Evolutionary conservation across 441 rosid species (phyloP).

Genomic region (Raphanus hybrid): DNA sequence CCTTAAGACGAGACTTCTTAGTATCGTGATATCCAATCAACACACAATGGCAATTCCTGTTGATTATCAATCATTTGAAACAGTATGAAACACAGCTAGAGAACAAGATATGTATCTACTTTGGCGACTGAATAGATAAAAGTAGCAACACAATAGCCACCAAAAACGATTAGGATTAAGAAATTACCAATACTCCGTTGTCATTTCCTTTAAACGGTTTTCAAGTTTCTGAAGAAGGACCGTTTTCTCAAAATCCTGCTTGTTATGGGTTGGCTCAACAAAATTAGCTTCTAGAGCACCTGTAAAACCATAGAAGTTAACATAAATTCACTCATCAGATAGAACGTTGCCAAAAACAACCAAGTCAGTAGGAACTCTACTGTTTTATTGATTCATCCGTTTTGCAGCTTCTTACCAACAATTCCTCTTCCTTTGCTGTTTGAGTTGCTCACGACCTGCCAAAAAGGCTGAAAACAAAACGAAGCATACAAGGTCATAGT

Average conservation of each 20-base stretch:
- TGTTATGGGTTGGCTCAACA: conserved; percentile 94
- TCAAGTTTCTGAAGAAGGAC: conserved; percentile 96
- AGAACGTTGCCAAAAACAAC: conserved; percentile 22
- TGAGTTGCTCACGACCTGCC: conserved; percentile 69
- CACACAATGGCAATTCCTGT: conserved; percentile 82
- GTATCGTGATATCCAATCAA: conserved; percentile 73
- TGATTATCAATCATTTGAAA: conserved; percentile 24
- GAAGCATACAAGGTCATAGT: conserved; percentile 18
- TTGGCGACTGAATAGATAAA: background rate
- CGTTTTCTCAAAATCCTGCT: conserved; percentile 98
- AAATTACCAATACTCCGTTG: conserved; percentile 84
- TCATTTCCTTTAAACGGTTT: conserved; percentile 91
- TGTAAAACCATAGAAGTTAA: conserved; percentile 43
- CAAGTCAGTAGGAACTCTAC: conserved; percentile 19
- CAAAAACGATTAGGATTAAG: conserved; percentile 1
- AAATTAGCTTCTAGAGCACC: conserved; percentile 97
- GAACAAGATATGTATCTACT: conserved; percentile 22
- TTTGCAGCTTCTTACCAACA: conserved; percentile 73
- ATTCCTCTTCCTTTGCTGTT: conserved; percentile 86
- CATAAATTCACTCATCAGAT: conserved; percentile 27
- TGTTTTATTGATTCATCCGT: conserved; percentile 24
- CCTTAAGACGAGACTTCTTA: conserved; percentile 54
- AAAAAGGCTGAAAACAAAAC: conserved; percentile 72
- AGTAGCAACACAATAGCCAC: conserved; percentile 6
- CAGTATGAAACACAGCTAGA: conserved; percentile 21